phyloP scores from a whole-genome alignment of 768 basidiomycete genomes.

The Trametes cubensis region DNA sequence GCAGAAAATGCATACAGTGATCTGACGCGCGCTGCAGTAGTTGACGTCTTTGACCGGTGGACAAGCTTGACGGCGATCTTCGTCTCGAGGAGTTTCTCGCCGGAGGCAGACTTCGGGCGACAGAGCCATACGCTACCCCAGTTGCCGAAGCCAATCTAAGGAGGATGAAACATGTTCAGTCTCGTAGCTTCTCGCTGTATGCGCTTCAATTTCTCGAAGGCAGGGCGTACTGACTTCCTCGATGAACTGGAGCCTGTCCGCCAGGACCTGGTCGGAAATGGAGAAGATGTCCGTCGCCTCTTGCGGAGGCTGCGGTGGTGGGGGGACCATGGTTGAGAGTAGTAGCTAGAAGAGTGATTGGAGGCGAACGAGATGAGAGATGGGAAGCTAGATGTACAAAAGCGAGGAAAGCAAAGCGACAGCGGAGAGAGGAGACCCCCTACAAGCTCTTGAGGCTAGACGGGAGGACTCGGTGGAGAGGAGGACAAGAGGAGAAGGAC shows the following conservation, averaged over 20 bases:
- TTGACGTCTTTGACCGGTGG: slow-evolving; percentile 77
- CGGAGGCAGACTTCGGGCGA: slow-evolving; percentile 49
- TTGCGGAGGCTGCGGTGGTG: slow-evolving; percentile 35
- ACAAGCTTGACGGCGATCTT: slow-evolving; percentile 94
- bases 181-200: slow-evolving; percentile 5
- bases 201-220: neutral
- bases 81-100: slow-evolving; percentile 43
- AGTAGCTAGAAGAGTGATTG: too few relatives aligned
- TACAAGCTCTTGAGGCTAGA: neutral
- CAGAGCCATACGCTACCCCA: slow-evolving; percentile 93
- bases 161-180: slow-evolving; percentile 3
- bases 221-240: slow-evolving; percentile 57
- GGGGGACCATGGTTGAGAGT: slow-evolving; percentile 27
- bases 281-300: slow-evolving; percentile 67
- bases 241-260: slow-evolving; percentile 72
- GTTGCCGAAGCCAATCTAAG: slow-evolving; percentile 85
- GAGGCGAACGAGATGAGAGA: neutral
- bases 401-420: slow-evolving; percentile 18
- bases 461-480: slow-evolving; percentile 1
- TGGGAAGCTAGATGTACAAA: slow-evolving; percentile 24
- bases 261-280: slow-evolving; percentile 71
- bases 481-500: neutral
- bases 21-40: slow-evolving; percentile 86
- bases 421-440: neutral
- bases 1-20: slow-evolving; percentile 63